A percentile compares a stretch with the other conserved stretches of the same genome.
These are phyloP conservation scores for Cordyceps tenuipes DNA, from an alignment of 2,329 filamentous ascomycete genomes.

Conservation along the genomic window DNA sequence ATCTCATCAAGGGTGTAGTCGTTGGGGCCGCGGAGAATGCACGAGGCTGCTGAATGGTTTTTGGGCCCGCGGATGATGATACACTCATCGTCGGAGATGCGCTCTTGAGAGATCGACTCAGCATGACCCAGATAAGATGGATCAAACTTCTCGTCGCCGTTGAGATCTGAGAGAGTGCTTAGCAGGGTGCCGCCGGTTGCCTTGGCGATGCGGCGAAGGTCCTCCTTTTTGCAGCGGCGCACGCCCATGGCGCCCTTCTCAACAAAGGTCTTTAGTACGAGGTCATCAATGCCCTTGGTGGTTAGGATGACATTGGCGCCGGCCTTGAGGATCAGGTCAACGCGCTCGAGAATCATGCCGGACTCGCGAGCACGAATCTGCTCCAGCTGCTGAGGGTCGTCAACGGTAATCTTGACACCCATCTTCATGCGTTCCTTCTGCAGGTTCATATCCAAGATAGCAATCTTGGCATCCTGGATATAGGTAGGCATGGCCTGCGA, in stretches of 20 bases:
- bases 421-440: constrained; percentile 99
- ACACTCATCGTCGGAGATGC: constrained; percentile 97
- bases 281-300: constrained; percentile 96
- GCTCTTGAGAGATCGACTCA: constrained; percentile 95
- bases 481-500: constrained; percentile 96
- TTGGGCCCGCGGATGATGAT: constrained; percentile 96
- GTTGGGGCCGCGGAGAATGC: constrained; percentile 91
- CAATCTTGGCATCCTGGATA: constrained; percentile 91
- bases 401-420: constrained; percentile 95
- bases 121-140: constrained; percentile 80
- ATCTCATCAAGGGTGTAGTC: constrained; percentile 97
- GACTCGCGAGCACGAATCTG: constrained; percentile 91
- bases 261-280: constrained; percentile 88
- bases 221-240: constrained; percentile 96
- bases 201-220: constrained; percentile 88
- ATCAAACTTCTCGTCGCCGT: constrained; percentile 96
- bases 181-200: constrained; percentile 91
- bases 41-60: constrained; percentile 84
- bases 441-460: constrained; percentile 92
- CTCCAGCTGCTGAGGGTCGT: constrained; percentile 94
- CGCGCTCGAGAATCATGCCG: constrained; percentile 84
- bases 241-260: constrained; percentile 95
- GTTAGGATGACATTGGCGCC: constrained; percentile 94
- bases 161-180: constrained; percentile 88
- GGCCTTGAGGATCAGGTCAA: constrained; percentile 96